Conservation (phyloP, 495 filamentous ascomycete genomes). For the Trichoderma asperelloides region DNA sequence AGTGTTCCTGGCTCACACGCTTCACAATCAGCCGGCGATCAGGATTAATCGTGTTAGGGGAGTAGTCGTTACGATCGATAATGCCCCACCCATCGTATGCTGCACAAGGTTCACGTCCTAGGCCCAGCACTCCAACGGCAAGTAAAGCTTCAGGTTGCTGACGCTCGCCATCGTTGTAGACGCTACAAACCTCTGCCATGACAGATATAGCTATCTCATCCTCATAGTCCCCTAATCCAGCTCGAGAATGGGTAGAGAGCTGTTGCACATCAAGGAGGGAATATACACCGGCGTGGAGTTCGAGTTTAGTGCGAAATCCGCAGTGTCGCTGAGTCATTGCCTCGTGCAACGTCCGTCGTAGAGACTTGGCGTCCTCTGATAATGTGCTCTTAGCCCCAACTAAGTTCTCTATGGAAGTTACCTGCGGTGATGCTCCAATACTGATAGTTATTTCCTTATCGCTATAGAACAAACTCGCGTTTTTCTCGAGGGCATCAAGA, state of each 20-base stretch:
- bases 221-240: slow-evolving; percentile 28
- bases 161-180: slow-evolving; percentile 52
- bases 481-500: slow-evolving; percentile 15
- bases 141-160: slow-evolving; percentile 55
- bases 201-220: slow-evolving; percentile 59
- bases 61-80: slow-evolving; percentile 33
- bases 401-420: slow-evolving; percentile 42
- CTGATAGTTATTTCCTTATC: slow-evolving; percentile 45
- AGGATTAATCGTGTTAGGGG: slow-evolving; percentile 21
- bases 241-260: slow-evolving; percentile 57
- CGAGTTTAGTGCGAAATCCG: slow-evolving; percentile 11
- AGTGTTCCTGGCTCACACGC: slow-evolving; percentile 58
- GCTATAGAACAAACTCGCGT: background rate
- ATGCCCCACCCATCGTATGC: slow-evolving; percentile 63
- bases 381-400: slow-evolving; percentile 10
- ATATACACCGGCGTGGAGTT: slow-evolving; percentile 31
- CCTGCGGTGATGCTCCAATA: slow-evolving; percentile 76
- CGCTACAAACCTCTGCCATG: slow-evolving; percentile 59
- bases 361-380: slow-evolving; percentile 2
- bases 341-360: background rate
- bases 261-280: slow-evolving; percentile 76
- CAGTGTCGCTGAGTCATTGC: background rate
- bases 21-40: slow-evolving; percentile 51
- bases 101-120: slow-evolving; percentile 66
- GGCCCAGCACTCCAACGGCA: slow-evolving; percentile 57